phyloP scores from a whole-genome alignment of 2,329 filamentous ascomycete species.

The Diaporthe ampelina region DNA sequence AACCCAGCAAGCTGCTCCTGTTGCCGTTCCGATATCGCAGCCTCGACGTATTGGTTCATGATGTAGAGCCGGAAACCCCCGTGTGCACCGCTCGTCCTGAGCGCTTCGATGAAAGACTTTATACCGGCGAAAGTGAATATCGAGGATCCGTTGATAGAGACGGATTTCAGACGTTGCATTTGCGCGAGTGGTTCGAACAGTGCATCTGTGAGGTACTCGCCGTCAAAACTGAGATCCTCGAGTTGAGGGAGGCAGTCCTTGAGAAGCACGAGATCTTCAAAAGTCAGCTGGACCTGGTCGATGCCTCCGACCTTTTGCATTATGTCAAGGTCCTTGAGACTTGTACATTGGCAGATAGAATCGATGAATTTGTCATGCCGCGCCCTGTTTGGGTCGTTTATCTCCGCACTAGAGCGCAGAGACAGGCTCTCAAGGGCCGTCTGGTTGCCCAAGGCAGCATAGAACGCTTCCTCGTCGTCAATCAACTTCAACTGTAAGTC shows the following conservation, averaged over 20 bases:
- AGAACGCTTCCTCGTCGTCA: conserved; percentile 65
- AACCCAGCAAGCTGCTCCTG: conserved; percentile 45
- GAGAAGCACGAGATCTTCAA: conserved; percentile 63
- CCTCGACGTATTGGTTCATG: conserved; percentile 50
- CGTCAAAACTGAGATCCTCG: conserved; percentile 69
- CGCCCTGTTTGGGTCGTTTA: conserved; percentile 46
- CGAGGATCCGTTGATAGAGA: conserved; percentile 69
- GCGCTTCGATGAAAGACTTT: conserved; percentile 54
- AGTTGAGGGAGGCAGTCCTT: conserved; percentile 60
- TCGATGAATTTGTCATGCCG: conserved; percentile 51
- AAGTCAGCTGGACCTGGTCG: conserved; percentile 60
- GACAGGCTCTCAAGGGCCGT: conserved; percentile 54
- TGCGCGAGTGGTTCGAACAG: conserved; percentile 54
- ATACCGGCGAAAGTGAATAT: conserved; percentile 67
- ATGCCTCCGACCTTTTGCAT: conserved; percentile 50
- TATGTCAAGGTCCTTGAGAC: conserved; percentile 67
- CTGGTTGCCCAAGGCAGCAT: conserved; percentile 65
- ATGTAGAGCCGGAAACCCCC: conserved; percentile 52
- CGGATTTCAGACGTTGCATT: conserved; percentile 62
- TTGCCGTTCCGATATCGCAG: conserved; percentile 47
- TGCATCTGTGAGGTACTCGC: conserved; percentile 64
- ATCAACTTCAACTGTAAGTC: conserved; percentile 63
- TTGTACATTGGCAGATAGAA: conserved; percentile 63
- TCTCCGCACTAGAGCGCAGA: conserved; percentile 43
- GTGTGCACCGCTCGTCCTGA: conserved; percentile 48